A percentile compares a stretch with the other conserved stretches of the same genome.
These are phyloP conservation scores for Chlamydomonas sphaeroides DNA, from an alignment of 139 green algal genomes.

Conservation along the genomic window DNA sequence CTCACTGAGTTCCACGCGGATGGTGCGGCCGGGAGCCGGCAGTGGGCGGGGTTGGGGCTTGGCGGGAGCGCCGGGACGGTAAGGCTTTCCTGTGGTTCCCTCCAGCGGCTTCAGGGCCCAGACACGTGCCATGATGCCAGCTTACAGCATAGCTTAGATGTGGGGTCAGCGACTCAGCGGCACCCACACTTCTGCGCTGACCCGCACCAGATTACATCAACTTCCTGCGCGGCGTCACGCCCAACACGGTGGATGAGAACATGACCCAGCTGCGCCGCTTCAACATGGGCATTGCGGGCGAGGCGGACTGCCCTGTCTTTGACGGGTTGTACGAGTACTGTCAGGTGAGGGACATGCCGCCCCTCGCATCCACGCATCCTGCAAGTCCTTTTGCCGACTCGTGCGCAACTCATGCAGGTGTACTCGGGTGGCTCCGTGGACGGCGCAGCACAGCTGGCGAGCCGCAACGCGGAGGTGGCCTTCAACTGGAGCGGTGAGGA, in stretches of 20 bases:
- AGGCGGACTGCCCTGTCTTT: constrained; percentile 98
- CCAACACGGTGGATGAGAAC: constrained; percentile 96
- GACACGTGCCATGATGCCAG: too few species aligned
- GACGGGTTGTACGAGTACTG: constrained; percentile 96
- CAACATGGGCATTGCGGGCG: constrained; percentile 94
- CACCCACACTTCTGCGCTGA: too few species aligned
- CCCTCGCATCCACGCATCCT: too few species aligned
- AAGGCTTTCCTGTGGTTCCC: too few species aligned
- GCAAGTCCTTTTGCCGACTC: too few species aligned
- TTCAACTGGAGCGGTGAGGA: constrained; percentile 93
- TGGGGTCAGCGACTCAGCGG: too few species aligned
- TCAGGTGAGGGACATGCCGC: constrained; percentile 59
- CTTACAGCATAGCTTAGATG: too few species aligned
- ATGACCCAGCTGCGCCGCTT: constrained; percentile 93
- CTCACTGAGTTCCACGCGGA: constrained; percentile 95
- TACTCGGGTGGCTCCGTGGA: constrained; percentile 87
- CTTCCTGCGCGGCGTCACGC: constrained; percentile 94
- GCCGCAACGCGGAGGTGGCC: constrained; percentile 80
- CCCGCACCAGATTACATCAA: constrained; percentile 92
- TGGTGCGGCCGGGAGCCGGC: constrained; percentile 63
- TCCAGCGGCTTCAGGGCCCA: too few species aligned
- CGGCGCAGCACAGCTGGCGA: constrained; percentile 90
- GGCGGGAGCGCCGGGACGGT: constrained; percentile 15
- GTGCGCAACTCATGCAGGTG: constrained; percentile 1
- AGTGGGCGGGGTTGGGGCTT: too few species aligned